Base-by-base conservation (phyloP, 192 early-diverging fungal genomes). In the Gryganskiella cystojenkinii region DNA sequence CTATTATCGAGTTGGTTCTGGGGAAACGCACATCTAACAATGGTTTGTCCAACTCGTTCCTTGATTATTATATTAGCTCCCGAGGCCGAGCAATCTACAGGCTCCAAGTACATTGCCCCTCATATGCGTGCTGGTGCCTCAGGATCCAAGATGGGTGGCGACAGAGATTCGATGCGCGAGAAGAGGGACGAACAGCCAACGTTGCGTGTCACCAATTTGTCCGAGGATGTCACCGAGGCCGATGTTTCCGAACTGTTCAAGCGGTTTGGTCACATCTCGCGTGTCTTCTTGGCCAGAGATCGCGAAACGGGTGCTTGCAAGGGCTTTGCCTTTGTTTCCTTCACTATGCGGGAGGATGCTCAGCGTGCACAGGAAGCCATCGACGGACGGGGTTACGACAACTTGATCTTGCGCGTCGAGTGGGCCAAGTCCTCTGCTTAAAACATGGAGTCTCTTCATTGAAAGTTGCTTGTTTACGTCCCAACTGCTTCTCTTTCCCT, bases 301-400 rank as follows among this genome's bases (percentile, higher is more conserved):
- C 88, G 90, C 33, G 89, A 92, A 28, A 94, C 91, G 20, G 87
- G 89, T 58, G 69, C 84, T 20, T 96, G 95, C 90, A 95, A 94
- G 80, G 97, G 97, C 27, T 98, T 93, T 60, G 97, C 95, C n/a
- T 98, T 97, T 80, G 92, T 98, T 27, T 92, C 88, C 44, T 98
- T 92, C 83, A 85, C 82, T 73, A 85, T 89, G 65, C 84, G 88
- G 62, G 89, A 90, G 42, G 87, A 91, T 64, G 96, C 95, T 40
- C 89, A 94, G 58, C 80, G 81, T 64, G 95, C 95, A 34, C 87
- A 95, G 67, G 84, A 86, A 58, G 89, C 88, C 66, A 88, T 99
- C 65, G 92, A 95, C 78, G 97, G 97, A 52, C 92, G 91, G 68
- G 95, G 95, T 60, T 99, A 95, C 81, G 96, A 97, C 78, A 95